Percentiles rank a stretch among this genome's conserved stretches.
Evolutionary conservation across 2,329 filamentous ascomycete genomes (phyloP).

Genomic region (Pseudopyricularia javanii): DNA sequence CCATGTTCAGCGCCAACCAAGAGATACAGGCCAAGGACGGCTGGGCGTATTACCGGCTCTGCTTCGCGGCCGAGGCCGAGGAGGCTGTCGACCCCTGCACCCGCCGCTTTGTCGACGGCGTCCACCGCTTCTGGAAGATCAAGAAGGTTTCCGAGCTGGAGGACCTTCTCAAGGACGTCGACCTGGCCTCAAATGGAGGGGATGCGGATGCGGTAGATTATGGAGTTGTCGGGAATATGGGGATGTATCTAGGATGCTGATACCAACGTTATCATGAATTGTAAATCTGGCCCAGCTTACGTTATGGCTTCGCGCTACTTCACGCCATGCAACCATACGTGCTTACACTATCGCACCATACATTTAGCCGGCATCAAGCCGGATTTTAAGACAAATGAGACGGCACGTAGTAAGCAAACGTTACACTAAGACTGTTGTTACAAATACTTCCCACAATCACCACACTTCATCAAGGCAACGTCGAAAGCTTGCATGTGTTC

Average conservation of each 20-base stretch:
- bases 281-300: no score
- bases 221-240: conserved; percentile 18
- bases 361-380: no score
- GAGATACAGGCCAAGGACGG: conserved; percentile 44
- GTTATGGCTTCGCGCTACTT: no score
- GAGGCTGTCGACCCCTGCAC: conserved; percentile 53
- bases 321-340: no score
- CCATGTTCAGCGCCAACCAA: conserved; percentile 58
- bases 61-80: conserved; percentile 74
- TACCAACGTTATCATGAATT: background rate
- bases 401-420: no score
- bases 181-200: conserved; percentile 4
- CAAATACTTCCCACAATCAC: no score
- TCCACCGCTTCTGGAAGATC: conserved; percentile 66
- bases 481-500: background rate
- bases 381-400: no score
- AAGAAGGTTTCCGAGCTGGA: conserved; percentile 56
- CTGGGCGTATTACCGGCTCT: conserved; percentile 65
- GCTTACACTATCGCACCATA: no score
- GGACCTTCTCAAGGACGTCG: conserved; percentile 34
- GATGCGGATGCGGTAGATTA: conserved; percentile 1
- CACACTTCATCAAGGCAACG: background rate
- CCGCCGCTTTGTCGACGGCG: conserved; percentile 53
- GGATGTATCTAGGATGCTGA: conserved; percentile 16
- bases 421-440: no score